Evolutionary conservation across 257 asterid species (phyloP).

Genomic region (Lavandula angustifolia): DNA sequence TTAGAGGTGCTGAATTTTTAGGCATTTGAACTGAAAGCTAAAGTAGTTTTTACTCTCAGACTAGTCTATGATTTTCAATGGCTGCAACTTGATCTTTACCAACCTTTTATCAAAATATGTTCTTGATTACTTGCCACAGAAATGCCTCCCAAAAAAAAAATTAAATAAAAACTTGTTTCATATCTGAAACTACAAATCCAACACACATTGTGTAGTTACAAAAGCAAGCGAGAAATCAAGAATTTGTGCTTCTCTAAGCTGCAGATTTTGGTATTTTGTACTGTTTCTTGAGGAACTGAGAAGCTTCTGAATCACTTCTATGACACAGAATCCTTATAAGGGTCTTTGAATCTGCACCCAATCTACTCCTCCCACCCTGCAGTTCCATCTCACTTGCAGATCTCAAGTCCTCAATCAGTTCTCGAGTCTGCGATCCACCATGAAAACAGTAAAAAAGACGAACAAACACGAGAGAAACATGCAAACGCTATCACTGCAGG

Average conservation of each 20-base stretch:
- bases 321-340: constrained; percentile 82
- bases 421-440: constrained; percentile 66
- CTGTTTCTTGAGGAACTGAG: constrained; percentile 96
- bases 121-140: neutral
- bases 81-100: constrained; percentile 5
- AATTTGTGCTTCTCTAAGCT: constrained; percentile 27
- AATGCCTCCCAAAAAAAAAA: neutral
- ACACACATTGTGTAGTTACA: neutral
- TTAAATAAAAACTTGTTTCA: neutral
- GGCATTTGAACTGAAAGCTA: neutral
- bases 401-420: constrained; percentile 80
- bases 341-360: constrained; percentile 85
- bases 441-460: neutral
- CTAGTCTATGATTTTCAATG: neutral
- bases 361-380: constrained; percentile 75
- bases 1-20: no score
- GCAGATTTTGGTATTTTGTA: constrained; percentile 82
- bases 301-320: constrained; percentile 84
- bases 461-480: neutral
- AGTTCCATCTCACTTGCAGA: constrained; percentile 75
- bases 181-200: neutral
- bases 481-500: no score
- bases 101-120: neutral
- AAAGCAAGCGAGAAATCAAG: neutral
- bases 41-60: neutral